These are phyloP conservation scores for Leishmania turanica DNA, from an alignment of 208 protist species.

Conservation along the genomic window DNA sequence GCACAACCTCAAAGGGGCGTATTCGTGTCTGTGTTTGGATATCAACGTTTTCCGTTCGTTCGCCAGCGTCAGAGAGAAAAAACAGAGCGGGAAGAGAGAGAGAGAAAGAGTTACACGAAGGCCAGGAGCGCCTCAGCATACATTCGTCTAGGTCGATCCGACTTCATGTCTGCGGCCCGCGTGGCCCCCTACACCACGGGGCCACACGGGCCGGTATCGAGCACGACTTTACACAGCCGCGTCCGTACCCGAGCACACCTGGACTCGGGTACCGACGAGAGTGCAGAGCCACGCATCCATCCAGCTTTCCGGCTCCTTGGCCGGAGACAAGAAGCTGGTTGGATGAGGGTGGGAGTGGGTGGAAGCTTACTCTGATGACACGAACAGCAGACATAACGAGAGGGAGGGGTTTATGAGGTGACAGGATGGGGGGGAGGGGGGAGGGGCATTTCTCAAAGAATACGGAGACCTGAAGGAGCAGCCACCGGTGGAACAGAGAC, in stretches of 20 bases:
- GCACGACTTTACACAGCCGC: background rate
- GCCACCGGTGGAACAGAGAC: too few relatives aligned
- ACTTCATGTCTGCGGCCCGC: background rate
- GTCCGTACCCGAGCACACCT: background rate
- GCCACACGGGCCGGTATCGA: too few relatives aligned
- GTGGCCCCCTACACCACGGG: background rate
- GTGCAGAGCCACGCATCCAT: background rate
- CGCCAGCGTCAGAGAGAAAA: background rate
- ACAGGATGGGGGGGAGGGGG: too few relatives aligned
- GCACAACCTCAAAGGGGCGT: background rate
- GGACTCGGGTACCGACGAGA: background rate
- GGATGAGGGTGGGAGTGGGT: background rate
- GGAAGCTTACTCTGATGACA: background rate
- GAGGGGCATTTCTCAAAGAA: too few relatives aligned
- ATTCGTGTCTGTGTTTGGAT: too few relatives aligned
- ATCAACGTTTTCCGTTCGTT: too few relatives aligned
- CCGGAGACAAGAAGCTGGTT: background rate
- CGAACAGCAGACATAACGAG: background rate
- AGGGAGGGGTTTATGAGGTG: background rate
- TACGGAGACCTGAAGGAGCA: too few relatives aligned
- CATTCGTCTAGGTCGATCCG: background rate
- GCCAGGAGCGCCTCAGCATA: background rate
- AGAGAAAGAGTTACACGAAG: background rate
- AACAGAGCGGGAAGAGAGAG: background rate
- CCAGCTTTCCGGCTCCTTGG: background rate